Conservation (phyloP, 108 stramenopile species). For the Fragilariopsis cylindrus region DNA sequence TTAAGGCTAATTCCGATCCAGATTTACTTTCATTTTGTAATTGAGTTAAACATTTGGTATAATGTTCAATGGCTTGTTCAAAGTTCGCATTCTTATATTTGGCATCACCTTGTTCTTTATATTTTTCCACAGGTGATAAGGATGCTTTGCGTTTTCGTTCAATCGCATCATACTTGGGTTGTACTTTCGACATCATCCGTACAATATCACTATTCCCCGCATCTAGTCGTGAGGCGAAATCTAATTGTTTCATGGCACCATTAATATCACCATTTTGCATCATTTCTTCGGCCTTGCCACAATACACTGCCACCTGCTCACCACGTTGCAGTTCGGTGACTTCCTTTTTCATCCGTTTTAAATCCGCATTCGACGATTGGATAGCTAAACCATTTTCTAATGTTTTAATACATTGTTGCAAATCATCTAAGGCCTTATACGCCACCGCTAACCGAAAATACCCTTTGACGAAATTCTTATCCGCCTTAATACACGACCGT, state of each 20-base stretch:
- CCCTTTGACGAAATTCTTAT: conserved; percentile 95
- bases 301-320: conserved; percentile 86
- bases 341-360: conserved; percentile 92
- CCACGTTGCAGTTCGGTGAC: conserved; percentile 84
- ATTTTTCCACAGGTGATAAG: conserved; percentile 77
- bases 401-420: conserved; percentile 86
- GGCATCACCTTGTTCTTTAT: conserved; percentile 97
- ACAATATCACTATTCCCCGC: conserved; percentile 93
- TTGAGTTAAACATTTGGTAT: conserved; percentile 93
- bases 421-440: conserved; percentile 71
- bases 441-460: conserved; percentile 95
- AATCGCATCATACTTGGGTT: conserved; percentile 89
- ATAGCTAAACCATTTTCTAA: conserved; percentile 83
- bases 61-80: conserved; percentile 88
- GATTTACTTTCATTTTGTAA: conserved; percentile 65
- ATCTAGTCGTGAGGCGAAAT: conserved; percentile 90
- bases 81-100: conserved; percentile 85
- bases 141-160: conserved; percentile 85
- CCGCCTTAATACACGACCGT: conserved; percentile 90
- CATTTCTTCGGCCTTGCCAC: conserved; percentile 86
- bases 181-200: conserved; percentile 80
- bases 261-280: conserved; percentile 86
- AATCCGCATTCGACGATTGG: conserved; percentile 79
- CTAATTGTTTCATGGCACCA: conserved; percentile 88
- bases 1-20: conserved; percentile 84